Conservation (phyloP, 2,329 filamentous ascomycete species). For the Ceratocystis albifundus region DNA sequence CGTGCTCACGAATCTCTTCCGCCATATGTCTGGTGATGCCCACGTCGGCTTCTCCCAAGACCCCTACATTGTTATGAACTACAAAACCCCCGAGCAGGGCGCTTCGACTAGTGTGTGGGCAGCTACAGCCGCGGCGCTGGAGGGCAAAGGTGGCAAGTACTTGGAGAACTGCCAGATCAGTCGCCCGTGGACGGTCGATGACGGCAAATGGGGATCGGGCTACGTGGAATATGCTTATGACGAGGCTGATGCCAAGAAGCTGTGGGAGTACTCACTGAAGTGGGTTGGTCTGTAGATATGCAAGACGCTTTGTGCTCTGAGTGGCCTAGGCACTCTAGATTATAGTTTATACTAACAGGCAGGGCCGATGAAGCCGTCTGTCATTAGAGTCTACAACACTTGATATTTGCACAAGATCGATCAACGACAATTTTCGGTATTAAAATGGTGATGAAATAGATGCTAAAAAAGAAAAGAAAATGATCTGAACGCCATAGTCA, state of each 20-base stretch:
- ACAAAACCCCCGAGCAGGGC: conserved; percentile 2
- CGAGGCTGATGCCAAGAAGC: conserved; percentile 21
- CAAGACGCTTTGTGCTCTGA: no score
- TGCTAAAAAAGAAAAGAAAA: not conserved
- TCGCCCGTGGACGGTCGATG: conserved; percentile 6
- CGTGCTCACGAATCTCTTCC: conserved; percentile 22
- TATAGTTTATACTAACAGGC: no score
- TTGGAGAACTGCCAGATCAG: conserved; percentile 8
- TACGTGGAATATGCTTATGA: conserved; percentile 12
- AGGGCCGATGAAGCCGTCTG: no score
- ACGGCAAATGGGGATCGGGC: not conserved
- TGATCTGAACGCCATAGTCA: no score
- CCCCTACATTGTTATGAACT: not conserved
- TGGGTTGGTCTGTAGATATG: conserved; percentile 14
- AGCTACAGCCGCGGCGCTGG: not conserved
- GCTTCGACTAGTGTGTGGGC: not conserved
- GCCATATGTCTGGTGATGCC: conserved; percentile 8
- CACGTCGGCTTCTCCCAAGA: conserved; percentile 6
- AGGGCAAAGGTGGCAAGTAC: conserved; percentile 6
- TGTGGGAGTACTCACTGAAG: conserved; percentile 25
- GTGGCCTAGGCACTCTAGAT: no score
- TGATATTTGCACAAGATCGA: not conserved
- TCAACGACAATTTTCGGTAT: not conserved
- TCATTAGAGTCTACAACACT: not conserved
- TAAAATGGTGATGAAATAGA: not conserved